Evolutionary conservation across 768 basidiomycete genomes (phyloP).

Genomic region (Pisolithus sp.): DNA sequence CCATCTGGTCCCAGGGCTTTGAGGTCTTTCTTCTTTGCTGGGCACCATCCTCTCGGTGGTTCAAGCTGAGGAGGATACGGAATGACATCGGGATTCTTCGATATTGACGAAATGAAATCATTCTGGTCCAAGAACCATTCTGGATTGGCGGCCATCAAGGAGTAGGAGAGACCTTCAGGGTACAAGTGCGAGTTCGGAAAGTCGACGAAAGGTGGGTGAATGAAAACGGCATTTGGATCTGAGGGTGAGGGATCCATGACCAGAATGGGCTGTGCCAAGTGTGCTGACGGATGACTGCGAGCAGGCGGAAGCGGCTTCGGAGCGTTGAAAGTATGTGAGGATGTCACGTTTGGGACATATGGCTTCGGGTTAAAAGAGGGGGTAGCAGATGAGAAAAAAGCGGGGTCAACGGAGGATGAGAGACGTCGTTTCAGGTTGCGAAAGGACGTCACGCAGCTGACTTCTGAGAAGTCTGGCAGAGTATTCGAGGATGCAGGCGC

Average conservation of each 20-base stretch:
- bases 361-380: constrained; percentile 62
- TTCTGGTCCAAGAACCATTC: constrained; percentile 73
- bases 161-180: constrained; percentile 66
- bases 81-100: constrained; percentile 46
- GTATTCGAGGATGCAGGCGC: constrained; percentile 10
- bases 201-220: constrained; percentile 64
- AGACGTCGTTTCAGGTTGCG: constrained; percentile 44
- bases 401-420: constrained; percentile 39
- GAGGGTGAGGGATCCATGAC: constrained; percentile 62
- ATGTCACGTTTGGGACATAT: constrained; percentile 40
- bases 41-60: constrained; percentile 82
- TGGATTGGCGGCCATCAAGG: constrained; percentile 64
- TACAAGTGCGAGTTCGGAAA: constrained; percentile 58
- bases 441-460: constrained; percentile 15
- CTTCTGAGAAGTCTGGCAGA: constrained; percentile 20
- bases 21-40: constrained; percentile 75
- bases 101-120: constrained; percentile 51
- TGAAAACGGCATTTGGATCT: constrained; percentile 63
- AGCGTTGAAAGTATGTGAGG: constrained; percentile 15
- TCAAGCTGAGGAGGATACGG: constrained; percentile 73
- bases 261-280: constrained; percentile 41
- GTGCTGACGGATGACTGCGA: constrained; percentile 19
- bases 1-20: constrained; percentile 62
- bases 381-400: constrained; percentile 59
- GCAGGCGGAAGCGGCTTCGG: constrained; percentile 22